Base-by-base conservation (phyloP, 78 protist genomes). In the Dictyostelium brefeldianum region DNA sequence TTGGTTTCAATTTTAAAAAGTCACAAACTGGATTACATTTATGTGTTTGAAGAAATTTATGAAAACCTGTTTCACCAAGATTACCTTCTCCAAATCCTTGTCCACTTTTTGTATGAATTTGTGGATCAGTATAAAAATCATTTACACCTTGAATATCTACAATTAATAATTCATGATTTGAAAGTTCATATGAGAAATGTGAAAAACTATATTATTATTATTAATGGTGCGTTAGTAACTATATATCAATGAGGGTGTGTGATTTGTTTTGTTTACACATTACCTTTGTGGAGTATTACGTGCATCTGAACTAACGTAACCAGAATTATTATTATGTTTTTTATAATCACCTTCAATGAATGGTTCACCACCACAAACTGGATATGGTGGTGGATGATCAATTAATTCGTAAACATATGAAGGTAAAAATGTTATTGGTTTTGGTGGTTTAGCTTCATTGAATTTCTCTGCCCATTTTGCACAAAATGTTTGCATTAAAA, bases 61-160 rank as follows among this genome's bases (percentile, higher is more conserved):
- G 82, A 5, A 97, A 80, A 7, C 98, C 98, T 2, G 78, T 67
- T 22, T 80, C 64, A 17, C 98, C 97, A 8, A 97, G 83, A 78
- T 97, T 90, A 62, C 98, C 98, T 69, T 92, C 82, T 4, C 98
- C 98, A 57, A 94, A 97, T 9, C 92, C 97, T 4, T 64, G 43
- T 12, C 96, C 96, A 59, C 51, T 70, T 29, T 75, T 80, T 11
- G 97, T 90, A 17, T 96, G 98, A 27, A 96, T 92, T 50, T 97
- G 98, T 17, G 98, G 98, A 78, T 97, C 98, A 2, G 98, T 97
- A 62, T 96, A 97, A 57, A 89, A 53, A 89, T 97, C 98, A 20
- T 89, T 97, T 2, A 95, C 98, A 36, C 98, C 98, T 71, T 97
- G 98, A 64, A 97, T 96, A 96, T 97, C 98, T 62, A 85, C 70